Conservation (phyloP, 805 yeast species). For the Candida maris region DNA sequence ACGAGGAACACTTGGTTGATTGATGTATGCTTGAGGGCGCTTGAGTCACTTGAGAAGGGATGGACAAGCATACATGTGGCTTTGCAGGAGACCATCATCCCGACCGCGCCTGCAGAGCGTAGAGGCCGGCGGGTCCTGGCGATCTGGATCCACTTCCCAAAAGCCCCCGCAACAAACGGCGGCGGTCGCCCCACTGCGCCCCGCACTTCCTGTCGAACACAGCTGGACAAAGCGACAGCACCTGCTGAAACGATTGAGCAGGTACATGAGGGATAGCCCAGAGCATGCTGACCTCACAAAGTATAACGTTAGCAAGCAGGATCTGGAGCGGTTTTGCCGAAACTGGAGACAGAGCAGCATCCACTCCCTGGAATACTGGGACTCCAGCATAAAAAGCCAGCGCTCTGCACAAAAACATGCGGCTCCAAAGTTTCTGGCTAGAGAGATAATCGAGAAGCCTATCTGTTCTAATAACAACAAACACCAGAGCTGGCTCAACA, state of each 20-base stretch:
- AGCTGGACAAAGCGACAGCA: conserved; percentile 9
- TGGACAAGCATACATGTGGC: too few species aligned
- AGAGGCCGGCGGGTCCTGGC: too few species aligned
- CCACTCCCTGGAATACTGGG: conserved; percentile 6
- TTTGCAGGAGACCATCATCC: too few species aligned
- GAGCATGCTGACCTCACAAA: background rate
- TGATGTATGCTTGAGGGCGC: too few species aligned
- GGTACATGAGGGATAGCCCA: background rate
- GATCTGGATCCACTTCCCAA: too few species aligned
- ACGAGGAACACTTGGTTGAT: too few species aligned
- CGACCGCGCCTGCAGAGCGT: too few species aligned
- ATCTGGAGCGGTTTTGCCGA: conserved; percentile 1
- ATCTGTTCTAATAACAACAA: too few species aligned
- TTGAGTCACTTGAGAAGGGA: too few species aligned
- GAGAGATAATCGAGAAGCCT: background rate
- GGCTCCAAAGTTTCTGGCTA: background rate
- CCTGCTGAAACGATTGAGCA: conserved; percentile 4
- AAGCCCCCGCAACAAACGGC: too few species aligned
- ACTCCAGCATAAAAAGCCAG: background rate
- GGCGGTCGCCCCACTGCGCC: too few species aligned
- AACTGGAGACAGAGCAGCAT: background rate
- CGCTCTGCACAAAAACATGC: background rate
- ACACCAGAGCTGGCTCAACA: background rate
- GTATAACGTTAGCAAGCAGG: conserved; percentile 1
- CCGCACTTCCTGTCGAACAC: conserved; percentile 7